Evolutionary conservation across 2,329 filamentous ascomycete species (phyloP), one percentile per base, ranked within the genome.

Genomic region (Macrophomina phaseolina): DNA sequence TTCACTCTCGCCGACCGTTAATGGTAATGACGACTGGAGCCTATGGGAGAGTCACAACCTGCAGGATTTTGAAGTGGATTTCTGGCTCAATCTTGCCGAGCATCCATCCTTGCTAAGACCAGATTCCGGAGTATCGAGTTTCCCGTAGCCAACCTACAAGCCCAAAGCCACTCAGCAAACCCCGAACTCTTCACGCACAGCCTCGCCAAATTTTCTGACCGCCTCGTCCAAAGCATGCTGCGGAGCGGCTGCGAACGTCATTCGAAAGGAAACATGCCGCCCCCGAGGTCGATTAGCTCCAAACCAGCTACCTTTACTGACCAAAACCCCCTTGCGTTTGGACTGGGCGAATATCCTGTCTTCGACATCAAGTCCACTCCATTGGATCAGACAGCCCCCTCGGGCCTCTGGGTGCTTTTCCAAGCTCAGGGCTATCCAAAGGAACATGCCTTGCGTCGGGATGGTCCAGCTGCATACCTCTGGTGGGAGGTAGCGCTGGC

Each of bases 401-500:
- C 61, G 0, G 51, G 16, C 64, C 6, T 49, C 46, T 23, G 18
- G 46, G 12, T 49, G 46, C 23, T 49, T 45, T 28, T 28, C 7
- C 11, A 38, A 53, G 42, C 16, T 16, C 45, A 55, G 36, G 52
- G 48, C 34, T 8, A 74, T 67, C 71, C 70, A 75, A 1, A 75
- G 34, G 65, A 75, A 75, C 73, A 74, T 75, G 9, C 72, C 72
- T 1, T 49, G 53, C 11, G 67, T 40, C 1, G 74, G 74, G 0
- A 70, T 61, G 7, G 66, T 64, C 72, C 71, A 75, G 18, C 48
- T 52, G 55, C 73, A 74, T 8, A 72, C 38, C 5, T 68, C 61
- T 8, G 38, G 45, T 3, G 32, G 52, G 1, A 77, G 64, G 67
- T 71, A 69, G n/a, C 56, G 46, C 42, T 72, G 68, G 38, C 74